Percentiles rank a stretch among this genome's conserved stretches.
These are phyloP conservation scores for Mariannaea elegans DNA, from an alignment of 2,329 filamentous ascomycete species.

Conservation along the genomic window DNA sequence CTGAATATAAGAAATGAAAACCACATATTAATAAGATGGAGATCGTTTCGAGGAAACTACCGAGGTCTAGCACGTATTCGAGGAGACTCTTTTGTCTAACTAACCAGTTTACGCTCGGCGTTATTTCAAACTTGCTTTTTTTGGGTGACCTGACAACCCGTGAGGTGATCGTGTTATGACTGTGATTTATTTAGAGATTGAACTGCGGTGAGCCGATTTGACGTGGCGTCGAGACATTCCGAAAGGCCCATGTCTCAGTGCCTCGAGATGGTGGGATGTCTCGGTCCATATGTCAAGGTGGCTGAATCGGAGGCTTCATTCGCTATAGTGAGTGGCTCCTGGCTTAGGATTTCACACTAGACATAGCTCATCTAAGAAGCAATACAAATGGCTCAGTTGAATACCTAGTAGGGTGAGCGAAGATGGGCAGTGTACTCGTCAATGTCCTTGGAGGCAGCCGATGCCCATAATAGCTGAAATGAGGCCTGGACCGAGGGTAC, in stretches of 20 bases:
- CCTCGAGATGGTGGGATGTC: slow-evolving; percentile 46
- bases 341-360: slow-evolving; percentile 4
- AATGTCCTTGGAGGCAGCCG: slow-evolving; percentile 5
- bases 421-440: too few relatives aligned
- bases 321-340: not conserved
- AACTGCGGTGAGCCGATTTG: not conserved
- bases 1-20: too few relatives aligned
- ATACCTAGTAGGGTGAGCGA: too few relatives aligned
- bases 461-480: not conserved
- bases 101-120: too few relatives aligned
- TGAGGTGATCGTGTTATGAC: not conserved
- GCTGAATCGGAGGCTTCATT: not conserved
- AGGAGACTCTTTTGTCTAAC: too few relatives aligned
- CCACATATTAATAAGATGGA: too few relatives aligned
- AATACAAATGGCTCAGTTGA: too few relatives aligned
- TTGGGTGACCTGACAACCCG: too few relatives aligned
- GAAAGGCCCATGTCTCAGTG: slow-evolving; percentile 61
- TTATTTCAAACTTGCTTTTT: too few relatives aligned
- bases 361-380: not conserved
- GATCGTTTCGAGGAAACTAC: too few relatives aligned
- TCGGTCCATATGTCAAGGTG: slow-evolving; percentile 1
- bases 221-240: slow-evolving; percentile 51
- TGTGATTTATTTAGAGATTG: slow-evolving; percentile 13
- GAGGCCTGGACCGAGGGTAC: slow-evolving; percentile 1
- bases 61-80: too few relatives aligned